phyloP scores from a whole-genome alignment of 2,329 filamentous ascomycete genomes.

The Talaromyces sp. region DNA sequence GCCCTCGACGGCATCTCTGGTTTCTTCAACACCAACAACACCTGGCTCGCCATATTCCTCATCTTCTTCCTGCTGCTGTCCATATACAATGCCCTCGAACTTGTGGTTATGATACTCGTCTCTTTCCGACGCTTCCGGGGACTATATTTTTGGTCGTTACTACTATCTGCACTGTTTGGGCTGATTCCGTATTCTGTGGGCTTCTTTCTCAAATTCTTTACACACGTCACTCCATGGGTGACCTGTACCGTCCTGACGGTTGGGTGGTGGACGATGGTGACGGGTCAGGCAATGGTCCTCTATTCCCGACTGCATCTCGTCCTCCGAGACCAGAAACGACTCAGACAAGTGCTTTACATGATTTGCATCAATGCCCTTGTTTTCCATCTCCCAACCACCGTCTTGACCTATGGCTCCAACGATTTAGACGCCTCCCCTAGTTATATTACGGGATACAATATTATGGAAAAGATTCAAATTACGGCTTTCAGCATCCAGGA shows the following conservation, averaged over 20 bases:
- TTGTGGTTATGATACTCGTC: slow-evolving; percentile 38
- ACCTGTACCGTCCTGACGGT: slow-evolving; percentile 46
- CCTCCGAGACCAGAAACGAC: slow-evolving; percentile 47
- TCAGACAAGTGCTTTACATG: slow-evolving; percentile 53
- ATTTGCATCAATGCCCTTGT: slow-evolving; percentile 55
- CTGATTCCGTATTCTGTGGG: slow-evolving; percentile 40
- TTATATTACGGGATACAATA: slow-evolving; percentile 42
- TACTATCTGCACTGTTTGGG: slow-evolving; percentile 34
- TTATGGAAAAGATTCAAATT: slow-evolving; percentile 47
- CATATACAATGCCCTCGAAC: slow-evolving; percentile 48
- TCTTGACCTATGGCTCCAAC: slow-evolving; percentile 51
- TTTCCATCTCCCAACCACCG: slow-evolving; percentile 52
- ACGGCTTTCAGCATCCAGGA: slow-evolving; percentile 48
- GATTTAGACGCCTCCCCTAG: slow-evolving; percentile 21
- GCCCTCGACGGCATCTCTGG: slow-evolving; percentile 16
- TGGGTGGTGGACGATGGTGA: slow-evolving; percentile 60
- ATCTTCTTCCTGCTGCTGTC: slow-evolving; percentile 37
- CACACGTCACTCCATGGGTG: slow-evolving; percentile 27
- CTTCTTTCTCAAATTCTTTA: slow-evolving; percentile 43
- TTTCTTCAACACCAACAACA: slow-evolving; percentile 1
- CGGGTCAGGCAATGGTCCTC: slow-evolving; percentile 59
- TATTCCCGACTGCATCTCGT: slow-evolving; percentile 62
- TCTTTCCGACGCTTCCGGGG: slow-evolving; percentile 40
- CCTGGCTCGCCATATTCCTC: slow-evolving; percentile 7
- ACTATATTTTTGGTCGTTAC: slow-evolving; percentile 44